Evolutionary conservation across 2,329 filamentous ascomycete species (phyloP), one percentile per base, ranked within the genome.

Genomic region (Exserohilum turcica): DNA sequence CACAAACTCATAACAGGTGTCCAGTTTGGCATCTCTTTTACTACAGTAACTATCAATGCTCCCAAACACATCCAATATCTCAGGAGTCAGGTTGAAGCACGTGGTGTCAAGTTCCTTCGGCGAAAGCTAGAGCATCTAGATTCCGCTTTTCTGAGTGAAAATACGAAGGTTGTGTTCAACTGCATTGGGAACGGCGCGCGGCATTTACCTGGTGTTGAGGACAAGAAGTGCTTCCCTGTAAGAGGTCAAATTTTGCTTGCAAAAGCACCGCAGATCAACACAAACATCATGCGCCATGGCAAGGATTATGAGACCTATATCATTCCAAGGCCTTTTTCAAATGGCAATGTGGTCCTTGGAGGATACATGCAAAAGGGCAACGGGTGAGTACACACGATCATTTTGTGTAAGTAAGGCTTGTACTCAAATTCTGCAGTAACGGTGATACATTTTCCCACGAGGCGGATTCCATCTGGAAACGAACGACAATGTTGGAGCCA

Each of bases 261-360:
- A 13, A 39, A 51, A 43, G 60, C 60, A 29, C 58, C 58, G 6
- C 56, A 59, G 5, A 54, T 63, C 16, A 9, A 32, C 0, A 49
- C 54, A 27, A 63, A 59, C n/a, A 46, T 61, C 2, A 63, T 63
- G 60, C 53, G 60, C 4, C 60, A 63, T 48, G 60, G 60, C 3
- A 59, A 52, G 21, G 60, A 63, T 18, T 61, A 63, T 24, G 58
- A 63, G 24, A 63, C 60, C 12, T 63, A 63, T 18, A 60, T 63
- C 10, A 63, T 61, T 40, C 60, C 60, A 10, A 46, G 60, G n/a
- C 58, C 60, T 5, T 45, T 54, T 21, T 63, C 60, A 5, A 63
- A 60, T 24, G 60, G 60, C 5, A 63, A 61, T 16, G 40, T 63
- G 13, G 56, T 63, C 15, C 58, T 63, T 28, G 60, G 60, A 33